Base-by-base conservation (phyloP, 2,329 filamentous ascomycete genomes). In the Colletotrichum liriopes region DNA sequence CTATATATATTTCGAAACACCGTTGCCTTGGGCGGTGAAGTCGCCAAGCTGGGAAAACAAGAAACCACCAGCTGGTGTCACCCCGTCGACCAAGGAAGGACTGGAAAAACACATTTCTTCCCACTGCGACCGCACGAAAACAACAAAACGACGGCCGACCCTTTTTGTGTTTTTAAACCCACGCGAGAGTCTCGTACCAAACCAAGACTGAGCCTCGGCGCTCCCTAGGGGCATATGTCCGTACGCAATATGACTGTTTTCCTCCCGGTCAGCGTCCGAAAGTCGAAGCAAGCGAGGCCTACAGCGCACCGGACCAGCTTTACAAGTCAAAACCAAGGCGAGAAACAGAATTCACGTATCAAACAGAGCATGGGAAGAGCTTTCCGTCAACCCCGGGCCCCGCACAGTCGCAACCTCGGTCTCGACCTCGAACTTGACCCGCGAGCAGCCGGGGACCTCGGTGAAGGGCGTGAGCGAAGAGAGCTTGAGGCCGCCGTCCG, bases 311-410 rank as follows among this genome's bases (percentile, higher is more conserved):
- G 35, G 8, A 37, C 2, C 11, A 37, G 35, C 11, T 37, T 5
- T 9, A 5, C 11, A 8, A 11, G 8, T 2, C 35, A 37, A 11
- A 37, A 9, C 35, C 8, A 37, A 37, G 35, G 7, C 35, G 11
- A 9, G 35, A 9, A 37, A 37, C 2, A 37, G 5, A 8, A 72
- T 65, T 75, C 55, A 77, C 45, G 78, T 75, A 52, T 81, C 77
- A 37, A 79, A 78, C 43, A 79, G 72, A 3, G 79, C 67, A 68
- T 83, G 81, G 2, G 78, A 74, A 11, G 72, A 76, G 16, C 64
- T 73, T 54, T 79, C 77, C 37, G 72, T 76, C 12, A 79, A 64
- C 56, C 78, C 78, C 32, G 23, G 23, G 23, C 73, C 75, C 29
- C 74, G 75, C 8, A 78, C 78, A 1, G 73, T 70, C 2, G 76